Evolutionary conservation across 2,329 filamentous ascomycete genomes (phyloP).

Genomic region (Cadophora luteo-olivacea): DNA sequence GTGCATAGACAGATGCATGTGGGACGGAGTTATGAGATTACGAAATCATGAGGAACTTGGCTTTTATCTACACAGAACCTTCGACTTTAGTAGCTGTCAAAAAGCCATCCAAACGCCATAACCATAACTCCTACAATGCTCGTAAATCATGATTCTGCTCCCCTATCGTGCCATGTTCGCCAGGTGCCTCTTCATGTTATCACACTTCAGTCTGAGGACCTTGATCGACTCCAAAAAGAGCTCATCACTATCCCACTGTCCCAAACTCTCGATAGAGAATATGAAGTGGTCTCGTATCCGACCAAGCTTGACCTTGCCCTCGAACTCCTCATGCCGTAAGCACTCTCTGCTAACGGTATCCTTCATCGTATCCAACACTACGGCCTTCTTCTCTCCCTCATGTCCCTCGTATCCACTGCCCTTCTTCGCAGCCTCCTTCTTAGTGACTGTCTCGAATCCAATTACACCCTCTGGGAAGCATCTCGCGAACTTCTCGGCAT

Average conservation of each 20-base stretch:
- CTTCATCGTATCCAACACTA: slow-evolving; percentile 86
- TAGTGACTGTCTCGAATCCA: slow-evolving; percentile 73
- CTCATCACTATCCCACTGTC: slow-evolving; percentile 93
- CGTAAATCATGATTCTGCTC: slow-evolving; percentile 17
- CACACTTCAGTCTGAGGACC: slow-evolving; percentile 84
- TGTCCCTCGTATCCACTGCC: slow-evolving; percentile 74
- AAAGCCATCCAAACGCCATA: slow-evolving; percentile 40
- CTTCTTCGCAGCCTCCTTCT: slow-evolving; percentile 64
- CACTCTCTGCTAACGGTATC: slow-evolving; percentile 96
- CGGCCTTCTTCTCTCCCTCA: slow-evolving; percentile 83
- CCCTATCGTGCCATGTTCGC: slow-evolving; percentile 21
- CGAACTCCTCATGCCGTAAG: slow-evolving; percentile 89
- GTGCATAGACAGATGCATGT: background rate
- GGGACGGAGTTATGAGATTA: slow-evolving; percentile 20
- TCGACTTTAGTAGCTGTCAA: slow-evolving; percentile 32
- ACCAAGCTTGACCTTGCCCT: slow-evolving; percentile 93
- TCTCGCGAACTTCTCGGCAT: slow-evolving; percentile 86
- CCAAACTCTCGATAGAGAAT: slow-evolving; percentile 92
- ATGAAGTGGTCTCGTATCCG: slow-evolving; percentile 95
- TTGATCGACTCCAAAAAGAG: slow-evolving; percentile 90
- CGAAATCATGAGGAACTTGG: slow-evolving; percentile 27
- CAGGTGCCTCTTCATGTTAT: slow-evolving; percentile 74
- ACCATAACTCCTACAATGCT: slow-evolving; percentile 43
- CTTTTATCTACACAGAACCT: slow-evolving; percentile 25
- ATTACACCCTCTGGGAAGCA: slow-evolving; percentile 95